Conservation (phyloP, 2,329 filamentous ascomycete genomes). For the Stagonosporopsis rhizophila region DNA sequence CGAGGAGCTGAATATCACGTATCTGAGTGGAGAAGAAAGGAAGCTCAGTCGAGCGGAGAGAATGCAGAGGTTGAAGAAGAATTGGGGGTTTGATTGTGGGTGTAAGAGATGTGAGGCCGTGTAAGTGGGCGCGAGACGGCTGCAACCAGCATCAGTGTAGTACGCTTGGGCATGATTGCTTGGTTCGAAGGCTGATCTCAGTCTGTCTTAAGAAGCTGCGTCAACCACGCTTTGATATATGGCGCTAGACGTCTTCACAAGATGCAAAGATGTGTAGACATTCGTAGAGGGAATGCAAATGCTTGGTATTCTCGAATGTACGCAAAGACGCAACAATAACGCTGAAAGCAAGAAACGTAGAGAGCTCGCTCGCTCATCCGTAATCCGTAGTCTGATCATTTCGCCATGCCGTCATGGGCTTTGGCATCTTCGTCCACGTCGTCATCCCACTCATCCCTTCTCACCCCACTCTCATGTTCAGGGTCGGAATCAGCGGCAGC, state of each 20-base stretch:
- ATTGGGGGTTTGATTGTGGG: slow-evolving; percentile 57
- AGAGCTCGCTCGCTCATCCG: neutral
- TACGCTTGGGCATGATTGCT: no score
- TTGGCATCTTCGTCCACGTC: slow-evolving; percentile 41
- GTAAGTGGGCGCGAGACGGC: neutral
- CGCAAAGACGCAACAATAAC: neutral
- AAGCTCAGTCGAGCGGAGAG: slow-evolving; percentile 47
- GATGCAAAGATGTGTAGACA: neutral
- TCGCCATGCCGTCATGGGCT: slow-evolving; percentile 29
- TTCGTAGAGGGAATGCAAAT: neutral
- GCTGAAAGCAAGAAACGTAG: neutral
- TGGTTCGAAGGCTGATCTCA: no score
- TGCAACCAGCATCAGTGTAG: neutral
- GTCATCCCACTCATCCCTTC: slow-evolving; percentile 51
- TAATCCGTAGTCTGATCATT: neutral
- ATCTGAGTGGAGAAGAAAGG: slow-evolving; percentile 57
- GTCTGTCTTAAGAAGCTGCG: no score
- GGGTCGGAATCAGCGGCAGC: slow-evolving; percentile 16
- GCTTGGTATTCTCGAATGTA: neutral
- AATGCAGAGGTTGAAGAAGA: slow-evolving; percentile 47
- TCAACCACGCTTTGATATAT: no score
- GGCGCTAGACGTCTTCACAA: no score
- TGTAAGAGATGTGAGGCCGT: slow-evolving; percentile 50
- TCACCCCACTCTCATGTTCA: slow-evolving; percentile 41
- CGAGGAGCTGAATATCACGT: slow-evolving; percentile 57